Conservation (phyloP, 2,329 filamentous ascomycete genomes). For the Pestalotiopsis sp. region DNA sequence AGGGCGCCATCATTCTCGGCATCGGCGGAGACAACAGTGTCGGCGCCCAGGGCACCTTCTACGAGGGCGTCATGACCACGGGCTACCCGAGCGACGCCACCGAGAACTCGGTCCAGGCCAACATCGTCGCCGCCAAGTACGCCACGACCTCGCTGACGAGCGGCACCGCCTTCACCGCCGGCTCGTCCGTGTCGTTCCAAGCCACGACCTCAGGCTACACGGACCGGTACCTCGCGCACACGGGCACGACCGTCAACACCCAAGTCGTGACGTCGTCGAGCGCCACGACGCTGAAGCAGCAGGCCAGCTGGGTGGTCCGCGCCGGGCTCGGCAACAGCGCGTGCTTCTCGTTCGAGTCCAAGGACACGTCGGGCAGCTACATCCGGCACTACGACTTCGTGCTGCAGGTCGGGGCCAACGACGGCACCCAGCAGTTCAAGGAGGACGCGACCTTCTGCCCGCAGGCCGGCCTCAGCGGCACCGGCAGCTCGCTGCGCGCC, state of each 20-base stretch:
- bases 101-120: constrained; percentile 60
- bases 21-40: constrained; percentile 69
- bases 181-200: constrained; percentile 54
- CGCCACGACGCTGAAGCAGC: constrained; percentile 48
- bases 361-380: constrained; percentile 59
- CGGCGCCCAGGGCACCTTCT: constrained; percentile 63
- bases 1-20: constrained; percentile 69
- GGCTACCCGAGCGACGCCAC: constrained; percentile 63
- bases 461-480: constrained; percentile 50
- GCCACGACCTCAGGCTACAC: constrained; percentile 58
- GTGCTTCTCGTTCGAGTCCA: constrained; percentile 65
- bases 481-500: constrained; percentile 54
- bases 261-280: constrained; percentile 57
- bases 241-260: constrained; percentile 51
- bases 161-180: constrained; percentile 48
- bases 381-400: constrained; percentile 58
- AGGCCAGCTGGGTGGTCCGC: constrained; percentile 19
- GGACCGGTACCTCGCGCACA: constrained; percentile 58
- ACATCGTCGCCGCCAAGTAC: constrained; percentile 64
- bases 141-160: constrained; percentile 48
- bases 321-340: constrained; percentile 37
- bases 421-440: constrained; percentile 56
- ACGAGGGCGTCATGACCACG: constrained; percentile 66
- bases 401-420: constrained; percentile 51
- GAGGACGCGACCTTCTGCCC: constrained; percentile 69